Conservation (phyloP, 2,329 filamentous ascomycete species). For the Xylaria sp. region DNA sequence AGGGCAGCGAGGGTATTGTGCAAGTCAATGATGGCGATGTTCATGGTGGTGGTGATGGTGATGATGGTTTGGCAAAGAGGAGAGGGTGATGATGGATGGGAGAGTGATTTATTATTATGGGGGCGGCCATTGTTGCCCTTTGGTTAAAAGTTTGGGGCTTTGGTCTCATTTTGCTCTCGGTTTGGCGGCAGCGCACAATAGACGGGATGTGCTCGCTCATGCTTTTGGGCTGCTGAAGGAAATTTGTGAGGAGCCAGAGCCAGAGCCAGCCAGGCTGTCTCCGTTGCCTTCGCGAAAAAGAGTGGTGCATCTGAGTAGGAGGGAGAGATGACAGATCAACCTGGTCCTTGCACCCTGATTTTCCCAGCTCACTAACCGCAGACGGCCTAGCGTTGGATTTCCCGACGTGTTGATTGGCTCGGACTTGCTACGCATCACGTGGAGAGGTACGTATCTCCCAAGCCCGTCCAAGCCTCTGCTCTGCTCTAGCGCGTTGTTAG, state of each 20-base stretch:
- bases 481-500: constrained; percentile 3
- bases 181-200: constrained; percentile 49
- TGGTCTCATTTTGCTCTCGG: constrained; percentile 52
- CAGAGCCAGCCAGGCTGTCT: constrained; percentile 43
- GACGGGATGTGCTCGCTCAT: constrained; percentile 46
- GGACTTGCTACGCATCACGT: constrained; percentile 25
- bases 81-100: constrained; percentile 43
- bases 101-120: constrained; percentile 50
- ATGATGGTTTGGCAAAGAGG: constrained; percentile 33
- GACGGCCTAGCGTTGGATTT: constrained; percentile 1
- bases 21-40: constrained; percentile 35
- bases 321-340: constrained; percentile 38
- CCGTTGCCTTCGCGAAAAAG: constrained; percentile 44
- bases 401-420: constrained; percentile 30
- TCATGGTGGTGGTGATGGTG: constrained; percentile 36
- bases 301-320: constrained; percentile 39
- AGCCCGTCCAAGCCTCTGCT: constrained; percentile 12
- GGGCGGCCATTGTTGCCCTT: constrained; percentile 52
- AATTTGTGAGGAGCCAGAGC: constrained; percentile 46
- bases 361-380: constrained; percentile 29
- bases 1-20: constrained; percentile 34
- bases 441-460: constrained; percentile 32
- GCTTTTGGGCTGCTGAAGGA: constrained; percentile 45
- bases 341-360: constrained; percentile 35
- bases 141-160: constrained; percentile 51